Base-by-base conservation (phyloP, 345 rosid genomes). In the Rhizophora apiculata region DNA sequence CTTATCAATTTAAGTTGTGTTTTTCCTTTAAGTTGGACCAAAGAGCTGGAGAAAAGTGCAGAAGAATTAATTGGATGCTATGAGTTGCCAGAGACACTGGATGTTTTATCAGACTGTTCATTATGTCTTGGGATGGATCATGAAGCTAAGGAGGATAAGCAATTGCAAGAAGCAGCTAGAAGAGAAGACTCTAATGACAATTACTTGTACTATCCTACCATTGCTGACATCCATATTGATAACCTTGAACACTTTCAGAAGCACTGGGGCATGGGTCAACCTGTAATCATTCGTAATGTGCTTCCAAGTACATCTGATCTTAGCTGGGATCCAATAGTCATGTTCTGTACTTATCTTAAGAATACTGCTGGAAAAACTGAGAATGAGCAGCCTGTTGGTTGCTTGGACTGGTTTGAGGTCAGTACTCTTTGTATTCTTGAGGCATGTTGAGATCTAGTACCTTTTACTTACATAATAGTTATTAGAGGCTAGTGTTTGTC, bases 251-350 rank as follows among this genome's bases (percentile, higher is more conserved):
- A 92, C 65, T 95, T 90, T 79, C 99, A 90, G 86, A 85, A 87
- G 78, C 98, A 95, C 65, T 95, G 99, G 98, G 74, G 89, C 68
- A 88, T 84, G 82, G 97, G 94, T 72, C 97, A 95, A 70, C 98
- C 99, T 9, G 92, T 92, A 52, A 81, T 92, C 65, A 80, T 95
- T 71, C 92, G 74, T 66, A 80, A 83, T 78, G 92, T 92, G 72
- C 87, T 92, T 76, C 81, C 61, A 60, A 72, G 77, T 68, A 65
- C 82, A 64, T 73, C 86, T 64, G 83, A 77, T 63, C 73, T 88
- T 67, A 88, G 84, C 69, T 95, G 98, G 99, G 96, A 90, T 80
- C 97, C 98, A 22, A 43, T 95, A 51, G 80, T 81, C 75, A 79
- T 95, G 96, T 92, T 92, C 81, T 92, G 90, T 79, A 74, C 87